Evolutionary conservation across 192 early-diverging fungal species (phyloP).

Genomic region (Backusella tarrabulga): DNA sequence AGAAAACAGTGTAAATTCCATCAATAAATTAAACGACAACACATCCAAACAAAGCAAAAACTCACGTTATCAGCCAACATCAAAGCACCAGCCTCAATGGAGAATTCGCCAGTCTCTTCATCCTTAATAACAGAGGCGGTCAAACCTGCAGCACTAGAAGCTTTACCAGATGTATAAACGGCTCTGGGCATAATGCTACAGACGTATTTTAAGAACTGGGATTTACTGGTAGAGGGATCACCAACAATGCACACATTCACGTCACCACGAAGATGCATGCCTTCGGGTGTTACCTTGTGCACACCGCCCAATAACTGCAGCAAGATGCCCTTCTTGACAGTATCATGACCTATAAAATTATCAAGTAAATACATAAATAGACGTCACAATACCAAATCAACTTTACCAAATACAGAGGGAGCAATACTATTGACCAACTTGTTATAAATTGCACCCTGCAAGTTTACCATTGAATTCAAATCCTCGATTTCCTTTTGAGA

Average conservation of each 20-base stretch:
- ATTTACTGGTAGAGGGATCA: slow-evolving; percentile 93
- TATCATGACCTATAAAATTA: slow-evolving; percentile 68
- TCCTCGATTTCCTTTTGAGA: slow-evolving; percentile 75
- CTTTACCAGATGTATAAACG: slow-evolving; percentile 95
- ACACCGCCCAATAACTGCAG: slow-evolving; percentile 95
- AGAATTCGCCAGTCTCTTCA: slow-evolving; percentile 97
- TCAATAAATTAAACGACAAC: not conserved
- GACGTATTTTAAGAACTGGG: slow-evolving; percentile 93
- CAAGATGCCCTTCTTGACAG: slow-evolving; percentile 93
- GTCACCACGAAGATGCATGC: slow-evolving; percentile 94
- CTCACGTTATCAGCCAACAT: slow-evolving; percentile 95
- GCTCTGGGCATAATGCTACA: slow-evolving; percentile 88
- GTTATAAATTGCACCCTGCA: slow-evolving; percentile 64
- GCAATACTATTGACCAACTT: slow-evolving; percentile 83
- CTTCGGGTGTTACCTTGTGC: slow-evolving; percentile 90
- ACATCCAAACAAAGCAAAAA: not conserved
- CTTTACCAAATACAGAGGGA: slow-evolving; percentile 83
- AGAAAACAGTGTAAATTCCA: not conserved
- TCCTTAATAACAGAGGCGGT: slow-evolving; percentile 95
- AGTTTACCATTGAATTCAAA: slow-evolving; percentile 64
- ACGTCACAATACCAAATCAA: too few species aligned
- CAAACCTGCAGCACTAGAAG: slow-evolving; percentile 92
- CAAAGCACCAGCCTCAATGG: slow-evolving; percentile 95
- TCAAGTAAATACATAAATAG: not conserved
- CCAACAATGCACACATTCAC: slow-evolving; percentile 98